Conservation (phyloP, 78 protist species). For the Speleostelium caveatum region DNA sequence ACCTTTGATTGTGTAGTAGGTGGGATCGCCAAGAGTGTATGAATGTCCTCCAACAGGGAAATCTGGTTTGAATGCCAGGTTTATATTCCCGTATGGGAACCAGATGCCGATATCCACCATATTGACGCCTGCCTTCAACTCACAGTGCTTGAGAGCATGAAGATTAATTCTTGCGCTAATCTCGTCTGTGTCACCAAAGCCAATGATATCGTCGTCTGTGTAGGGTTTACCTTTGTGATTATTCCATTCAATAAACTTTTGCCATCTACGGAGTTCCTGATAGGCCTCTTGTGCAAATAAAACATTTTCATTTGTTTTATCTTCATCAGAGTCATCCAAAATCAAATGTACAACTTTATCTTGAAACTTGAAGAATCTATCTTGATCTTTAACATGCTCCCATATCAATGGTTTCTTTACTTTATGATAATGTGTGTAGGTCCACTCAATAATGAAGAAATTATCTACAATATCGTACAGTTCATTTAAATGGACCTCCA, state of each 20-base stretch:
- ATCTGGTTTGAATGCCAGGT: background rate
- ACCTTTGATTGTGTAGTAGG: background rate
- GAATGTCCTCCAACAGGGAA: background rate
- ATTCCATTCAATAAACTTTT: conserved; percentile 16
- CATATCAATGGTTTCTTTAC: conserved; percentile 21
- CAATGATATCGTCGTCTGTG: conserved; percentile 1
- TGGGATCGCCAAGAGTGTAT: conserved; percentile 9
- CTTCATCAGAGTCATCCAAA: conserved; percentile 7
- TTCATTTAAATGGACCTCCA: conserved; percentile 18
- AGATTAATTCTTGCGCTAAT: conserved; percentile 6
- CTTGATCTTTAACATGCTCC: conserved; percentile 24
- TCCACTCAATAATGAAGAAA: conserved; percentile 1
- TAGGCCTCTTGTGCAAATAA: background rate
- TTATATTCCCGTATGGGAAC: conserved; percentile 9
- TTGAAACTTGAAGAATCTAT: conserved; percentile 9
- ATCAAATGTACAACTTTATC: conserved; percentile 7
- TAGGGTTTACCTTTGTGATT: background rate
- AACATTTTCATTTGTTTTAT: background rate
- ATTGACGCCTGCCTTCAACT: background rate
- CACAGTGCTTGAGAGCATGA: background rate
- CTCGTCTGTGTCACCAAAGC: conserved; percentile 16
- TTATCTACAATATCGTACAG: conserved; percentile 8
- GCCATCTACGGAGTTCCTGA: conserved; percentile 14
- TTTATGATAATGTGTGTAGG: conserved; percentile 1
- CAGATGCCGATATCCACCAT: conserved; percentile 2